Evolutionary conservation across 2,329 filamentous ascomycete genomes (phyloP).

Genomic region (Drechslerella coelobrocha): DNA sequence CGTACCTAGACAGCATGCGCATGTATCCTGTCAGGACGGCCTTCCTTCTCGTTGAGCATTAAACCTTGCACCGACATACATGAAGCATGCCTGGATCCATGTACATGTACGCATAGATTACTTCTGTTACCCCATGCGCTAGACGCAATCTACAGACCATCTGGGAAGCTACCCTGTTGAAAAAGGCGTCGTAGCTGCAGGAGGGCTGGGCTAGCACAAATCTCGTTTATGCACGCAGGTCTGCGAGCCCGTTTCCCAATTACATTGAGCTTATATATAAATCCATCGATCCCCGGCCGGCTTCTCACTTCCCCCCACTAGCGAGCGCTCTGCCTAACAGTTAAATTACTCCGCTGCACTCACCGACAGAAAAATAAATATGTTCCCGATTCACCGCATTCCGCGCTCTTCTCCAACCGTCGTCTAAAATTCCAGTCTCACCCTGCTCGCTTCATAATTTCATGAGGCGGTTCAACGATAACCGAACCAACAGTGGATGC

Average conservation of each 20-base stretch:
- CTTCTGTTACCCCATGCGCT: background rate
- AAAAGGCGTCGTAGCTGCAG: slow-evolving; percentile 20
- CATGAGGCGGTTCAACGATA: background rate
- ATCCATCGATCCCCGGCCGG: slow-evolving; percentile 11
- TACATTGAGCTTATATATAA: slow-evolving; percentile 11
- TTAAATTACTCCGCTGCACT: slow-evolving; percentile 17
- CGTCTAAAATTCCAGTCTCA: background rate
- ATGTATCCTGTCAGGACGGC: background rate
- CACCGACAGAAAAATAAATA: background rate
- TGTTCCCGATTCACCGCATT: slow-evolving; percentile 1
- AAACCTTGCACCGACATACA: background rate
- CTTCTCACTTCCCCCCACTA: slow-evolving; percentile 1
- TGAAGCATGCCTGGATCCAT: background rate
- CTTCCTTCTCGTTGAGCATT: background rate
- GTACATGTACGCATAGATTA: background rate
- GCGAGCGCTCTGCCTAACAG: background rate
- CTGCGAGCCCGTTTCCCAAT: slow-evolving; percentile 35
- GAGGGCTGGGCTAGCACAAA: slow-evolving; percentile 28
- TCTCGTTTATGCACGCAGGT: slow-evolving; percentile 50
- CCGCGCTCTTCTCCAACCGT: background rate
- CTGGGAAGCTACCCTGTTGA: background rate
- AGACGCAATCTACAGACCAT: slow-evolving; percentile 2
- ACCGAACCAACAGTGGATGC: slow-evolving; percentile 1
- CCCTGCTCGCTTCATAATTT: background rate
- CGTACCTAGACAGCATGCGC: background rate